Percentiles rank a stretch among this genome's conserved stretches.
Conservation (phyloP, 106 monocot genomes). For the Apostasia ramifera region DNA sequence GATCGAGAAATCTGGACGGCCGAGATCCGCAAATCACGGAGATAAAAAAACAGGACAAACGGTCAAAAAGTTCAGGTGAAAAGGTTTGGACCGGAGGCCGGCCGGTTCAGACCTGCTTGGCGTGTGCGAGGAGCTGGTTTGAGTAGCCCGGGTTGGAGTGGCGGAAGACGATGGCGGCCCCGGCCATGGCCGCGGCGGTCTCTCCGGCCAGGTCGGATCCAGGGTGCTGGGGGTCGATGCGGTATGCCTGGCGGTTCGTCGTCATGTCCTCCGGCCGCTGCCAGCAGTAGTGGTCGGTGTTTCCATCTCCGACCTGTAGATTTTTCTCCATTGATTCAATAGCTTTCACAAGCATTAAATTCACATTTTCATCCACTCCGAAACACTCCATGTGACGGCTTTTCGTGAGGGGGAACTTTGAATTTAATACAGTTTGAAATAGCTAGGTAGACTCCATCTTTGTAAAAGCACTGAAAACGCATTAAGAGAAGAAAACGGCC, state of each 20-base stretch:
- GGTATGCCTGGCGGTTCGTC: slow-evolving; percentile 72
- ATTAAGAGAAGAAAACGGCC: too few relatives aligned
- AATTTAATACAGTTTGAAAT: slow-evolving; percentile 1
- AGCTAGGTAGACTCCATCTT: neutral
- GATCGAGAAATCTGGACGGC: slow-evolving; percentile 7
- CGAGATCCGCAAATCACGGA: slow-evolving; percentile 13
- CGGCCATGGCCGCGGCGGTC: slow-evolving; percentile 89
- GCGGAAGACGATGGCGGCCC: slow-evolving; percentile 71
- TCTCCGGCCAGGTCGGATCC: slow-evolving; percentile 97
- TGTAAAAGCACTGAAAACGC: too few relatives aligned
- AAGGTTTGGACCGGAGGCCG: neutral
- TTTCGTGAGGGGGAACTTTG: neutral
- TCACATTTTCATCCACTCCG: too few relatives aligned
- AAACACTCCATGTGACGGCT: neutral
- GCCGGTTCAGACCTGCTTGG: slow-evolving; percentile 49
- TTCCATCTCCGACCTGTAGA: slow-evolving; percentile 79
- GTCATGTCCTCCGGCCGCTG: slow-evolving; percentile 99
- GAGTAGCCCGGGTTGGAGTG: slow-evolving; percentile 68
- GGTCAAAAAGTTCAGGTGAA: neutral
- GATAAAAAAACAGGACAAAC: too few relatives aligned
- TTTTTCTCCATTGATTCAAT: neutral
- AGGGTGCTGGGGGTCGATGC: slow-evolving; percentile 58
- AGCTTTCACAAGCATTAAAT: neutral
- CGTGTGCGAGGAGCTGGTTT: slow-evolving; percentile 52
- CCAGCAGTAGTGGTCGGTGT: slow-evolving; percentile 90